A percentile compares a stretch with the other conserved stretches of the same genome.
phyloP scores from a whole-genome alignment of 768 basidiomycete species.

The Panus rudis region DNA sequence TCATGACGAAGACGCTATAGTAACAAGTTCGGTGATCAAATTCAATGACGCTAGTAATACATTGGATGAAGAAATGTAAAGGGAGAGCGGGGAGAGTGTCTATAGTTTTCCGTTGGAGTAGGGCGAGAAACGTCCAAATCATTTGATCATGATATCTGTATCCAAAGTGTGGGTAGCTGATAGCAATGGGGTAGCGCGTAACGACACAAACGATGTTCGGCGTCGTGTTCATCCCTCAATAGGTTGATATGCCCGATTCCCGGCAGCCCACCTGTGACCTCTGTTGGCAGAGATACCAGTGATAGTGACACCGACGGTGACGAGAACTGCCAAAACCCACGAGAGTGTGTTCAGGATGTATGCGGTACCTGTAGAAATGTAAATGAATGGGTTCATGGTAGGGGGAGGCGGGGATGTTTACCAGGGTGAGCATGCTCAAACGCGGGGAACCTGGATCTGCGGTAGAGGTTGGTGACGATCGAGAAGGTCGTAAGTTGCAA shows the following conservation, averaged over 20 bases:
- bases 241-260: conserved; percentile 56
- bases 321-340: conserved; percentile 52
- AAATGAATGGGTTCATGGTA: background rate
- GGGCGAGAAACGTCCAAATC: no score
- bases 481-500: conserved; percentile 57
- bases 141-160: no score
- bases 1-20: no score
- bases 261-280: conserved; percentile 70
- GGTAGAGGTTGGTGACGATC: conserved; percentile 57
- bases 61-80: no score
- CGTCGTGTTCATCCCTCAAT: conserved; percentile 20
- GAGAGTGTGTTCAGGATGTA: conserved; percentile 54
- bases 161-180: no score
- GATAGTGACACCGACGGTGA: conserved; percentile 45
- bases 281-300: conserved; percentile 58
- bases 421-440: conserved; percentile 58
- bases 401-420: conserved; percentile 23
- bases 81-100: no score
- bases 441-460: conserved; percentile 36
- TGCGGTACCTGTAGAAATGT: conserved; percentile 39
- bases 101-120: no score
- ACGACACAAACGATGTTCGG: no score
- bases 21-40: no score
- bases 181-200: no score
- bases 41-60: no score